A percentile compares a stretch with the other conserved stretches of the same genome.
Evolutionary conservation across 2,329 filamentous ascomycete genomes (phyloP).

Genomic region (Colletotrichum echinochloae): DNA sequence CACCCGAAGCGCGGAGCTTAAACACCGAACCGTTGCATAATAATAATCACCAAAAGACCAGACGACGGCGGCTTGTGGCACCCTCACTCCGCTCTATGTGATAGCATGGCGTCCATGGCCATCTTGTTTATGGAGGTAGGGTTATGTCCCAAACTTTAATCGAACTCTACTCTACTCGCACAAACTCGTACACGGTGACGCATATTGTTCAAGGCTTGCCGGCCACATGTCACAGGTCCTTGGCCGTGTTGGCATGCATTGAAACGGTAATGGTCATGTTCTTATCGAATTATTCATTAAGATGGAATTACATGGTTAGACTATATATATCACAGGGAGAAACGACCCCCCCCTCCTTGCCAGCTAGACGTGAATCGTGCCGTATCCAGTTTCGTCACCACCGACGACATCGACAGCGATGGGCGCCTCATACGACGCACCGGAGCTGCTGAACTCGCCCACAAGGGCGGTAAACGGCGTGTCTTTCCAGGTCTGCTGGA

Average conservation of each 20-base stretch:
- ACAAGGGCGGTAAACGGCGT: constrained; percentile 46
- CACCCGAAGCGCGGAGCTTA: constrained; percentile 3
- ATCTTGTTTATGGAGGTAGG: neutral
- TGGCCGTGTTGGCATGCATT: neutral
- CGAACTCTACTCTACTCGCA: neutral
- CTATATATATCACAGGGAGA: no score
- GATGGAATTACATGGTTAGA: neutral
- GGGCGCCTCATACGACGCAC: constrained; percentile 27
- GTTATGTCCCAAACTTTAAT: neutral
- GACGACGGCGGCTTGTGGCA: neutral
- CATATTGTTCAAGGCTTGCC: no score
- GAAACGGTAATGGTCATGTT: neutral
- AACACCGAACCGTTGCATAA: neutral
- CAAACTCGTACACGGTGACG: neutral
- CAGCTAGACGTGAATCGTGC: neutral
- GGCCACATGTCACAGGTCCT: no score
- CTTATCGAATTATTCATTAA: neutral
- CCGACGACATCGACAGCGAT: constrained; percentile 18
- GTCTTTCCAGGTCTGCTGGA: constrained; percentile 46
- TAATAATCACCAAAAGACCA: neutral
- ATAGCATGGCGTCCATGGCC: neutral
- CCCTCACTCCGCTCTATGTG: neutral
- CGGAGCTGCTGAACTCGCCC: constrained; percentile 43
- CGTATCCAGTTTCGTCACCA: constrained; percentile 25
- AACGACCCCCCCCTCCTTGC: neutral